These are phyloP conservation scores for Melastoma candidum DNA, from an alignment of 441 rosid species.

Conservation along the genomic window DNA sequence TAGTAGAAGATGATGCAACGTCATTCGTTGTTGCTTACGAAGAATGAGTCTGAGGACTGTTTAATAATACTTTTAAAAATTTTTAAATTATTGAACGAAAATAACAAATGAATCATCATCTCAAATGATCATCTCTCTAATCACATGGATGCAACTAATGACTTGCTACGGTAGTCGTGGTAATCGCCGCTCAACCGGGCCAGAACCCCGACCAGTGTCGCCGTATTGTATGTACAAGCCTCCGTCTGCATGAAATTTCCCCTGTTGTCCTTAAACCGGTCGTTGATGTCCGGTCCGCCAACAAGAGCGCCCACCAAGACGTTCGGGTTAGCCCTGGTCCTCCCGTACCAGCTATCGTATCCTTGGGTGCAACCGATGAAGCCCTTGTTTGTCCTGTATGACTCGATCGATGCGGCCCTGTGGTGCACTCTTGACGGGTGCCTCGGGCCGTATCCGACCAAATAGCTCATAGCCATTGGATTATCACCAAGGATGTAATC, in stretches of 20 bases:
- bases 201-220: slow-evolving; percentile 31
- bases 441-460: slow-evolving; percentile 43
- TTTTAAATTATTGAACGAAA: too few species aligned
- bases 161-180: too few species aligned
- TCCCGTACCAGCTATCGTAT: slow-evolving; percentile 28
- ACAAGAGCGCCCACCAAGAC: slow-evolving; percentile 30
- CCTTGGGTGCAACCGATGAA: slow-evolving; percentile 45
- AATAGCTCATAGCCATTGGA: slow-evolving; percentile 46
- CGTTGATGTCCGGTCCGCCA: slow-evolving; percentile 31
- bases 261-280: slow-evolving; percentile 21
- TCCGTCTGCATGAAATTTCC: slow-evolving; percentile 24
- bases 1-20: too few species aligned
- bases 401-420: slow-evolving; percentile 45
- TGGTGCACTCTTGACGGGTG: slow-evolving; percentile 54
- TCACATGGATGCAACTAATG: too few species aligned
- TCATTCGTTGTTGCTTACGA: too few species aligned
- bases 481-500: slow-evolving; percentile 53
- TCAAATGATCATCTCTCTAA: too few species aligned
- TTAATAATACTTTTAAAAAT: too few species aligned
- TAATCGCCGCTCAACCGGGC: slow-evolving; percentile 21
- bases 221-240: slow-evolving; percentile 39
- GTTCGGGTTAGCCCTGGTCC: slow-evolving; percentile 28
- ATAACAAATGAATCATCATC: too few species aligned
- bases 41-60: too few species aligned
- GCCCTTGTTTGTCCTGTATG: slow-evolving; percentile 20